phyloP scores from a whole-genome alignment of 805 yeast species.

The Starmera amethionina region DNA sequence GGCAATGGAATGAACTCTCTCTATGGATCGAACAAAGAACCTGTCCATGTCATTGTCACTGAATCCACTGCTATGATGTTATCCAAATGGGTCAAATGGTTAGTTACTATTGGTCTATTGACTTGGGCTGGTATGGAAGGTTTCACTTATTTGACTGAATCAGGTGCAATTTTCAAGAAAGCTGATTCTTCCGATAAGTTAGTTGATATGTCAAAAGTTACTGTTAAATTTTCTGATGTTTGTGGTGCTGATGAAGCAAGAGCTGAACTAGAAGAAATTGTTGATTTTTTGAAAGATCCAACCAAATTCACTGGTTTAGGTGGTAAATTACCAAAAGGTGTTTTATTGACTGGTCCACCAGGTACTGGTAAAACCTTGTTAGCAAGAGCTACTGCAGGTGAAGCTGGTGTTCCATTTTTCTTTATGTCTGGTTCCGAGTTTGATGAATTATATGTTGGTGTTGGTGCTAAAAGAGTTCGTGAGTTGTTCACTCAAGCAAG shows the following conservation, averaged over 20 bases:
- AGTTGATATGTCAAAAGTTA: conserved; percentile 75
- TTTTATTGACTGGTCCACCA: conserved; percentile 93
- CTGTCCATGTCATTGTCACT: conserved; percentile 87
- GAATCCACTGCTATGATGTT: conserved; percentile 73
- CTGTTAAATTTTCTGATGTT: conserved; percentile 85
- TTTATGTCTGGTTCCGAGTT: conserved; percentile 98
- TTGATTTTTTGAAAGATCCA: conserved; percentile 95
- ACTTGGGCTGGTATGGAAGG: conserved; percentile 77
- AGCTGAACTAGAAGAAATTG: conserved; percentile 93
- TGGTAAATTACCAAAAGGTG: conserved; percentile 97
- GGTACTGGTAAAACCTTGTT: conserved; percentile 97
- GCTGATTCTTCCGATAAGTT: conserved; percentile 67
- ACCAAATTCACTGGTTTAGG: conserved; percentile 93
- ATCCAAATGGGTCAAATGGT: conserved; percentile 84
- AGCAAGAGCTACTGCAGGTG: conserved; percentile 98
- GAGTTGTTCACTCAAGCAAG: conserved; percentile 91
- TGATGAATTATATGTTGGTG: conserved; percentile 97
- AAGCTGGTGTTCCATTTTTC: conserved; percentile 97
- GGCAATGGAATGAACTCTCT: conserved; percentile 18
- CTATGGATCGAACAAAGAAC: conserved; percentile 63
- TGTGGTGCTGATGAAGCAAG: conserved; percentile 98
- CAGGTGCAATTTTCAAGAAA: conserved; percentile 70
- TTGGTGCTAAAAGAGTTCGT: conserved; percentile 96
- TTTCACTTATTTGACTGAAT: conserved; percentile 71
- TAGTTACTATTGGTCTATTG: conserved; percentile 68